Evolutionary conservation across 352 stramenopile genomes (phyloP).

Genomic region (Phytophthora sp.): DNA sequence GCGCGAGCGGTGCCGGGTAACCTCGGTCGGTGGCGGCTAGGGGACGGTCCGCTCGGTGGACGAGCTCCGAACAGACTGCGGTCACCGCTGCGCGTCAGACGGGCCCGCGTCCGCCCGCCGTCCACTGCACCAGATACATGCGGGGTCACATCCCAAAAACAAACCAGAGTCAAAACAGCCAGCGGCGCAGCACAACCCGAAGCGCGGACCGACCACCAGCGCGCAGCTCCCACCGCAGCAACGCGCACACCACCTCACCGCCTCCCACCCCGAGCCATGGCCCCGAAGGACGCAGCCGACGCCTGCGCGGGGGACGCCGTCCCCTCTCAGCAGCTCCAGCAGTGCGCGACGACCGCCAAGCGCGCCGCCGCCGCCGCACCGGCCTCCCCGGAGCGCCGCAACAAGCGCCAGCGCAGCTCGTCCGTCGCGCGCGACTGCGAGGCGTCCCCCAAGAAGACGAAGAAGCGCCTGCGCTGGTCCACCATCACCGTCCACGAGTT

Average conservation of each 20-base stretch:
- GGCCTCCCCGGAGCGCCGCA: conserved; percentile 10
- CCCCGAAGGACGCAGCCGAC: conserved; percentile 48
- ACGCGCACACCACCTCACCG: neutral
- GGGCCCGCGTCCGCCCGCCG: conserved; percentile 11
- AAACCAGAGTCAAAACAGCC: conserved; percentile 35
- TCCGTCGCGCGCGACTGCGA: conserved; percentile 3
- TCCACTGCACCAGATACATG: conserved; percentile 30
- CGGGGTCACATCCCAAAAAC: conserved; percentile 31
- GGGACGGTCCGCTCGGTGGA: conserved; percentile 8
- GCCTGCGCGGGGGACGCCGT: conserved; percentile 3
- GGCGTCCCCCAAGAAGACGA: conserved; percentile 17
- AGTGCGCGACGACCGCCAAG: neutral
- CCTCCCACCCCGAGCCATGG: conserved; percentile 30
- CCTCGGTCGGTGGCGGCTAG: conserved; percentile 1
- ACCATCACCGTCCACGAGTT: conserved; percentile 72
- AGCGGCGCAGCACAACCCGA: conserved; percentile 18
- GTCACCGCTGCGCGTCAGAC: conserved; percentile 15
- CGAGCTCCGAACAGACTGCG: neutral
- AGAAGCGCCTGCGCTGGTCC: conserved; percentile 59
- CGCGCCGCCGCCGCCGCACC: neutral
- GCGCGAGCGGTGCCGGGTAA: conserved; percentile 2
- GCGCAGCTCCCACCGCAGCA: conserved; percentile 2
- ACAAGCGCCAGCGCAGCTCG: conserved; percentile 22
- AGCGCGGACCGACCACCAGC: conserved; percentile 12
- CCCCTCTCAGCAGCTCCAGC: conserved; percentile 9